These are phyloP conservation scores for Saxispiralis lemnorum DNA, from an alignment of 495 filamentous ascomycete genomes.

Conservation along the genomic window DNA sequence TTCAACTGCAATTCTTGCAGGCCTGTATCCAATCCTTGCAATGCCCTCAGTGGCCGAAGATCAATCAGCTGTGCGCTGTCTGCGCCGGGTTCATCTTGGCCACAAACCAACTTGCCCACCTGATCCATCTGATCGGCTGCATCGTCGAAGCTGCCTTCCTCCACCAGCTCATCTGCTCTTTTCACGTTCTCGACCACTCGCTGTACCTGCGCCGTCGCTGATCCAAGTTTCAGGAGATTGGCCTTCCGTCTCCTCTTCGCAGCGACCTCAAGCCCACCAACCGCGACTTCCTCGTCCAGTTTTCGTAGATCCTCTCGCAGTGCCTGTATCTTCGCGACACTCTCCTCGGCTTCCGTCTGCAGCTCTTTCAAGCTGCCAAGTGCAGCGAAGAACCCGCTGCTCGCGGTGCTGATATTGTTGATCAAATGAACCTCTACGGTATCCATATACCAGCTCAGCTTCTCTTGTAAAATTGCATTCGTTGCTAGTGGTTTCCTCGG, in stretches of 20 bases:
- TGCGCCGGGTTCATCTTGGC: constrained; percentile 29
- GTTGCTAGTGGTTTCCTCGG: constrained; percentile 80
- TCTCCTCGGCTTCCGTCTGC: constrained; percentile 81
- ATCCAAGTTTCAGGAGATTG: constrained; percentile 66
- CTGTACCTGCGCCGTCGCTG: constrained; percentile 67
- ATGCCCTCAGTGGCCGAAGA: constrained; percentile 57
- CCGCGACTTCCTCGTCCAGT: constrained; percentile 74
- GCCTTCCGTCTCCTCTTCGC: constrained; percentile 63
- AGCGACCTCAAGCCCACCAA: constrained; percentile 71
- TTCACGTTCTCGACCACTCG: constrained; percentile 58
- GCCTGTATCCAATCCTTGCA: constrained; percentile 64
- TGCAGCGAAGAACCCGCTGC: constrained; percentile 90
- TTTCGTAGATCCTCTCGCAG: constrained; percentile 60
- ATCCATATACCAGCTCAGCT: constrained; percentile 99
- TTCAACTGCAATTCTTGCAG: constrained; percentile 55
- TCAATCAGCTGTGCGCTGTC: constrained; percentile 34
- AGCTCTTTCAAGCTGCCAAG: constrained; percentile 78
- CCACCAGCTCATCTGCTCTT: constrained; percentile 62
- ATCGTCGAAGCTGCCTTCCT: constrained; percentile 59
- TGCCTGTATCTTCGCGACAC: constrained; percentile 67
- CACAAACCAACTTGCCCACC: constrained; percentile 62
- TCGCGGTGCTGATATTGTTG: constrained; percentile 84
- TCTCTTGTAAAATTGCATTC: constrained; percentile 97
- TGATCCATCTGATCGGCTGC: constrained; percentile 59
- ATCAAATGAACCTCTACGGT: constrained; percentile 96